Evolutionary conservation across 2,329 filamentous ascomycete genomes (phyloP), one percentile per base, ranked within the genome.

Genomic region (Monilinia fructicola): DNA sequence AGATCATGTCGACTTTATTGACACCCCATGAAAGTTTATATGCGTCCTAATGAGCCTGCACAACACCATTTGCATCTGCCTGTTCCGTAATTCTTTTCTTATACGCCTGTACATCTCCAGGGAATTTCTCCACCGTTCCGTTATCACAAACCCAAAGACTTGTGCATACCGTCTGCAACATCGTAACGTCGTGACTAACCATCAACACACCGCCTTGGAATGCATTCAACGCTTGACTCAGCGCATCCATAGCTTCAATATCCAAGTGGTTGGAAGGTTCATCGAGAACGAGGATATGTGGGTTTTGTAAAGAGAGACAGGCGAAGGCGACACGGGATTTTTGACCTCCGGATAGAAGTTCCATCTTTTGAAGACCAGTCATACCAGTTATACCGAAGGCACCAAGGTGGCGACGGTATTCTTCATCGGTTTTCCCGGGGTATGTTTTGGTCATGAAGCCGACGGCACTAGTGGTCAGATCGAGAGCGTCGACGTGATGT

Each of bases 101-200:
- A 83, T 99, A 99, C 69, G 91, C 89, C 80, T 97, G 91, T 63
- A 99, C 93, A 74, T 96, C 93, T 44, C 95, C 95, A 69, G 90
- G 88, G 80, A 99, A 99, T 81, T 97, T 93, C 85, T 96, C 92
- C 26, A 99, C 93, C 1, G 90, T 95, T 12, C 95, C 95, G 67
- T 90, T 84, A 78, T 99, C 95, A 76, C 95, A 99, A 70, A 99
- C 94, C 95, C 95, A 99, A 75, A 99, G 81, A 77, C 89, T 95
- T 61, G 84, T 95, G 79, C 95, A 99, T 48, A 99, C 95, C 64
- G 91, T 96, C 82, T 97, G 93, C 78, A 99, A 79, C 92, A 99
- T 97, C 0, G 95, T 98, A 64, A 99, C 95, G 77, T 99, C 95
- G 90, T 99, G 95, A 76, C 91, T 96, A 67, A 99, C 95, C 93